These are phyloP conservation scores for Metarhizium brunneum DNA, from an alignment of 2,329 filamentous ascomycete species.

Conservation along the genomic window DNA sequence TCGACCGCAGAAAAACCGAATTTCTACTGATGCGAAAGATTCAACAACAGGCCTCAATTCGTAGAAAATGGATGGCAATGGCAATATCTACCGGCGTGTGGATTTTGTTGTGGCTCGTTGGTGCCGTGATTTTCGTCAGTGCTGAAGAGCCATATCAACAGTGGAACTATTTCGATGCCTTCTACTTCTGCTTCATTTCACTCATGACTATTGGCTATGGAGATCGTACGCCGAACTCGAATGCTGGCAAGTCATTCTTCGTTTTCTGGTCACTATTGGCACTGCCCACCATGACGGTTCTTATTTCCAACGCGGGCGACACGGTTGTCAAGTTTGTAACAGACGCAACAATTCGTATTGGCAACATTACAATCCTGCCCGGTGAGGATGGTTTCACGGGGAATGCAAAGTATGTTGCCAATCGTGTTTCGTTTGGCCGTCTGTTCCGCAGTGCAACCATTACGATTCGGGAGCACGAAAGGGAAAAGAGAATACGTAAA, in stretches of 20 bases:
- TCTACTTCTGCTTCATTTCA: slow-evolving; percentile 82
- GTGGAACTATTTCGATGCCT: slow-evolving; percentile 68
- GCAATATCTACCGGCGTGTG: slow-evolving; percentile 59
- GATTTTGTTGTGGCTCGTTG: slow-evolving; percentile 68
- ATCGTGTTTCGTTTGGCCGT: slow-evolving; percentile 32
- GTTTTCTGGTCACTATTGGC: slow-evolving; percentile 88
- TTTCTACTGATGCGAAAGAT: slow-evolving; percentile 78
- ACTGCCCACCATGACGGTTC: slow-evolving; percentile 77
- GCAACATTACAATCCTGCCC: slow-evolving; percentile 52
- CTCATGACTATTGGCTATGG: slow-evolving; percentile 85
- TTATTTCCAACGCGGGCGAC: slow-evolving; percentile 76
- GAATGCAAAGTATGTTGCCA: slow-evolving; percentile 34
- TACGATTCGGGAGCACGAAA: slow-evolving; percentile 3
- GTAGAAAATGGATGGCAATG: slow-evolving; percentile 68
- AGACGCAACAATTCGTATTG: slow-evolving; percentile 45
- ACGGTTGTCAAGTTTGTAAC: slow-evolving; percentile 61
- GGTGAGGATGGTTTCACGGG: slow-evolving; percentile 40
- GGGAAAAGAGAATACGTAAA: neutral
- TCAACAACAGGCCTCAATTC: slow-evolving; percentile 53
- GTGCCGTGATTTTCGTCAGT: slow-evolving; percentile 62
- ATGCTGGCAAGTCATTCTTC: slow-evolving; percentile 74
- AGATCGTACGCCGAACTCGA: slow-evolving; percentile 66
- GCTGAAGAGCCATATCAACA: slow-evolving; percentile 43
- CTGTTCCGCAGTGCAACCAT: slow-evolving; percentile 22
- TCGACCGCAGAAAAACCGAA: slow-evolving; percentile 56